These are phyloP conservation scores for Sclerotinia sclerotiorum DNA, from an alignment of 2,329 filamentous ascomycete species.

Conservation along the genomic window DNA sequence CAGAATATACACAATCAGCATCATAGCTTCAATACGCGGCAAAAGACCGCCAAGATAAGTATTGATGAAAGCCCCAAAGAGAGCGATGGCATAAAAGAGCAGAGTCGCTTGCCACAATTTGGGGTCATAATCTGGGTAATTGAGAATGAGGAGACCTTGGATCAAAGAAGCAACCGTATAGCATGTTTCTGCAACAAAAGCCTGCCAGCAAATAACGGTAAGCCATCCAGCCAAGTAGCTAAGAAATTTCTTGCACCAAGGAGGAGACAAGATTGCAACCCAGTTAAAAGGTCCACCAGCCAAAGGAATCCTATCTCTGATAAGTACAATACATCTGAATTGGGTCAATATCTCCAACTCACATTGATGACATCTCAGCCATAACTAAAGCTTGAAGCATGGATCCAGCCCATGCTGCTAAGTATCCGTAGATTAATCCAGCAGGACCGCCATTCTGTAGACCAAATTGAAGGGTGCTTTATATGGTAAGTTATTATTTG, in stretches of 20 bases:
- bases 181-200: slow-evolving; percentile 7
- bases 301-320: slow-evolving; percentile 28
- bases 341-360: slow-evolving; percentile 3
- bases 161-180: slow-evolving; percentile 8
- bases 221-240: slow-evolving; percentile 27
- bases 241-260: slow-evolving; percentile 21
- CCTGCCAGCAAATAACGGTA: slow-evolving; percentile 18
- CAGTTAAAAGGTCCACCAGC: slow-evolving; percentile 26
- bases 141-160: slow-evolving; percentile 14
- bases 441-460: slow-evolving; percentile 18
- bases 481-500: not conserved
- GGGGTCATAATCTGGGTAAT: slow-evolving; percentile 7
- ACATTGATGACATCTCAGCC: slow-evolving; percentile 28
- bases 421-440: slow-evolving; percentile 17
- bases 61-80: slow-evolving; percentile 23
- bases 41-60: slow-evolving; percentile 17
- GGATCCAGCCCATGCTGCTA: slow-evolving; percentile 19
- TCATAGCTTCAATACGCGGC: slow-evolving; percentile 17
- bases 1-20: slow-evolving; percentile 20
- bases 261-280: slow-evolving; percentile 24
- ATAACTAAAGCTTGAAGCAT: slow-evolving; percentile 20
- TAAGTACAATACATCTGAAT: not conserved
- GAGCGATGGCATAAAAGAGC: slow-evolving; percentile 12
- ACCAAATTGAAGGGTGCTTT: slow-evolving; percentile 15
- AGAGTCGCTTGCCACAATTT: slow-evolving; percentile 18